Percentiles rank a stretch among this genome's conserved stretches.
These are phyloP conservation scores for Penicillium canescens DNA, from an alignment of 495 filamentous ascomycete species.

Conservation along the genomic window DNA sequence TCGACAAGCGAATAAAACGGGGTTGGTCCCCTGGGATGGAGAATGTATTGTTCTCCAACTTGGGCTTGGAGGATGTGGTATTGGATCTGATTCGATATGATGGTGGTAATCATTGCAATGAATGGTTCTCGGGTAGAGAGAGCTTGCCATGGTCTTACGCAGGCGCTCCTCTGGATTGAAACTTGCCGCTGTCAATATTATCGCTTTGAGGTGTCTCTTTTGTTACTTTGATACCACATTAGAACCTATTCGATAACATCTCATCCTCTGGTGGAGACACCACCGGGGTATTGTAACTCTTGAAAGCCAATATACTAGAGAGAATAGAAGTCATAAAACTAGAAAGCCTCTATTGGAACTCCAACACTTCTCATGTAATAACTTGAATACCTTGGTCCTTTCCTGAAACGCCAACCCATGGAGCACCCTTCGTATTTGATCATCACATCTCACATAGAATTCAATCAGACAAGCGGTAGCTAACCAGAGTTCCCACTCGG, in stretches of 20 bases:
- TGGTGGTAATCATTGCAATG: constrained; percentile 32
- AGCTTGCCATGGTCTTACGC: constrained; percentile 43
- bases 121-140: constrained; percentile 34
- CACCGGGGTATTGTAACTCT: no score
- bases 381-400: constrained; percentile 10
- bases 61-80: constrained; percentile 31
- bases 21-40: constrained; percentile 42
- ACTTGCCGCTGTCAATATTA: no score
- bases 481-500: constrained; percentile 90
- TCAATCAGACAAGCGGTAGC: constrained; percentile 66
- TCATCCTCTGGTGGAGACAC: no score
- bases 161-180: no score
- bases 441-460: constrained; percentile 7
- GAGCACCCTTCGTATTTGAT: constrained; percentile 22
- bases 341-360: constrained; percentile 8
- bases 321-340: not conserved
- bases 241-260: no score
- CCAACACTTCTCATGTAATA: not conserved
- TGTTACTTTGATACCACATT: no score
- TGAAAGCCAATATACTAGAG: no score
- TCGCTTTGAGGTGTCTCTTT: no score
- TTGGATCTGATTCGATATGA: constrained; percentile 39
- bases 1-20: constrained; percentile 35
- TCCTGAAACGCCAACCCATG: constrained; percentile 33
- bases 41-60: constrained; percentile 22